Base-by-base conservation (phyloP, 305 asterid species). In the Fraxinus albicans region DNA sequence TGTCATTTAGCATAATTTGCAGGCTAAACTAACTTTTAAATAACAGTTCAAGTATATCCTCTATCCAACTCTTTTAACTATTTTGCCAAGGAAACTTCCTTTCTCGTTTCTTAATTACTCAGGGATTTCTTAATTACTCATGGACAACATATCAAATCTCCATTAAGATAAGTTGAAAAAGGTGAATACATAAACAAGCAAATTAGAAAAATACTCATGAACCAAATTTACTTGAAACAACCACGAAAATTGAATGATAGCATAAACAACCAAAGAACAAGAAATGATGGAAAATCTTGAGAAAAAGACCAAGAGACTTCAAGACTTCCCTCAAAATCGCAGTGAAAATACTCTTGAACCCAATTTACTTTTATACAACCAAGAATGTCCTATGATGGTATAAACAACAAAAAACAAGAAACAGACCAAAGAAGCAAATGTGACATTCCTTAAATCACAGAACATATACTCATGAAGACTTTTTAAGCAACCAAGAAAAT, bases 341-440 rank as follows among this genome's bases (percentile, higher is more conserved):
- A 53, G 65, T 21, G 47, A n/a, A 53, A 17, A n/a, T 17, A 53
- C 65, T 5, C 19, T 5, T 53, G 25, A 53, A n/a, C 25, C 65
- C 17, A 53, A 47, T 47, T 50, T 50, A 4, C 2, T 15, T 50
- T 17, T 50, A 13, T 13, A 47, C 58, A 3, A 47, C 63, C 63
- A 53, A 53, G 63, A 17, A 53, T 17, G 65, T 53, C 65, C 9
- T 1, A 53, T n/a, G 65, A 17, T 6, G 15, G 65, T 53, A 53
- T 17, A 53, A 53, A 53, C 25, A 53, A 31, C 4, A 55, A 36
- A 67, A 75, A 13, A 35, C 0, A 6, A 53, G 29, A 73, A 27
- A 82, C 94, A 81, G 65, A 96, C 99, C 98, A 95, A 44, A 92
- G 98, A 96, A 96, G 90, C 99, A 96, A 86, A 96, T 92, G 86